These are phyloP conservation scores for Sporothrix mexicana DNA, from an alignment of 2,329 filamentous ascomycete species.

Conservation along the genomic window DNA sequence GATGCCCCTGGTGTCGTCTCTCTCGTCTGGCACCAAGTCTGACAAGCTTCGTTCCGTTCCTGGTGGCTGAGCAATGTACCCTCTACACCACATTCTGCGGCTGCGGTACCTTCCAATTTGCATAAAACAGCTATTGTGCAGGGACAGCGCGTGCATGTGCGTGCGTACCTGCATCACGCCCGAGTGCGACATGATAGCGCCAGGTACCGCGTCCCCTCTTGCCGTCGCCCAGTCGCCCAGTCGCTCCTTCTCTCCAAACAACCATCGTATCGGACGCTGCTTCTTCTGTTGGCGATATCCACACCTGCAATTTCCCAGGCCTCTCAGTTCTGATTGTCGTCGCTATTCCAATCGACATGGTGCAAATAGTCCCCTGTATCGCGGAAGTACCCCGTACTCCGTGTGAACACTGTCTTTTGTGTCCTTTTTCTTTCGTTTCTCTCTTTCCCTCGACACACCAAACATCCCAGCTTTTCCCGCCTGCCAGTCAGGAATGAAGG, in stretches of 20 bases:
- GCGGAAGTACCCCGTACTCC: conserved; percentile 24
- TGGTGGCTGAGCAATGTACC: conserved; percentile 17
- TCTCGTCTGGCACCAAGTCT: not conserved
- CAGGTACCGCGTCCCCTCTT: conserved; percentile 15
- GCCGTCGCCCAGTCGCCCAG: not conserved
- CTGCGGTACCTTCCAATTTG: not conserved
- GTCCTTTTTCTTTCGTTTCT: not conserved
- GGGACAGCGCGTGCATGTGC: conserved; percentile 1
- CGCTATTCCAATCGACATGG: not conserved
- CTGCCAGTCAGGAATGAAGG: conserved; percentile 28
- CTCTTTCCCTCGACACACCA: conserved; percentile 10
- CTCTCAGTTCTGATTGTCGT: not conserved
- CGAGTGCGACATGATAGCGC: conserved; percentile 21
- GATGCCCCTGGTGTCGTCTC: conserved; percentile 18
- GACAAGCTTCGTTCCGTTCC: conserved; percentile 15
- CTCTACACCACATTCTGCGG: not conserved
- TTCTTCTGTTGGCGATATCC: conserved; percentile 16
- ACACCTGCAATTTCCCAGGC: conserved; percentile 29
- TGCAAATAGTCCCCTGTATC: conserved; percentile 13
- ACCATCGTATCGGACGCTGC: not conserved
- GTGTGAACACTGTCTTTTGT: conserved; percentile 15
- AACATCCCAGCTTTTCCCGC: conserved; percentile 3
- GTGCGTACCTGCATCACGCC: conserved; percentile 27
- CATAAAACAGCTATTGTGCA: conserved; percentile 18
- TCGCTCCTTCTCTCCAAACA: conserved; percentile 10